Conservation (phyloP, 257 asterid genomes). For the Capsicum chinense region DNA sequence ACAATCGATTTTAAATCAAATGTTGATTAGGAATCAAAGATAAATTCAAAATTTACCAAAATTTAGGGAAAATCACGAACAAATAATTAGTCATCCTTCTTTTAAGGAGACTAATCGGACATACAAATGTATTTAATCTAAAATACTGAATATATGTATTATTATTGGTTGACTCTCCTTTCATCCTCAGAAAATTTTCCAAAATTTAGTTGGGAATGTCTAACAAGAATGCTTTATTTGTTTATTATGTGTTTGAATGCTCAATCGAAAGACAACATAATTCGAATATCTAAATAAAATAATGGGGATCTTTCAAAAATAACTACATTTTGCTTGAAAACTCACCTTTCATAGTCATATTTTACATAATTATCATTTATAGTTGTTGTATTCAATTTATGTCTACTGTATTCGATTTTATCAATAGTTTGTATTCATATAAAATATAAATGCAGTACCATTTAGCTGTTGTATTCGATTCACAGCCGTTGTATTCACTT, state of each 20-base stretch:
- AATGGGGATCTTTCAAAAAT: too few species aligned
- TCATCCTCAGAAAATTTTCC: not conserved
- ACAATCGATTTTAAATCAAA: not conserved
- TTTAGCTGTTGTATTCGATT: too few species aligned
- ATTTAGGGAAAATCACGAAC: not conserved
- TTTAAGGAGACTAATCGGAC: not conserved
- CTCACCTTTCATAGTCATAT: too few species aligned
- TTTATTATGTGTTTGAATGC: not conserved
- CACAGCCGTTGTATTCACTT: too few species aligned
- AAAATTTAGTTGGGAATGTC: not conserved
- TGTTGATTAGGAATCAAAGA: not conserved
- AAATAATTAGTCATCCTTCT: not conserved
- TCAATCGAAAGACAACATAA: not conserved
- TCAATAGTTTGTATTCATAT: too few species aligned
- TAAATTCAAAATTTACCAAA: not conserved
- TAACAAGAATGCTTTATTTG: not conserved
- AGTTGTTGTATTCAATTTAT: too few species aligned
- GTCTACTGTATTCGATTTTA: too few species aligned
- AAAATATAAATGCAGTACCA: too few species aligned
- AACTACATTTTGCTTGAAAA: too few species aligned
- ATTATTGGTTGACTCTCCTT: not conserved
- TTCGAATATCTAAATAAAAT: not conserved
- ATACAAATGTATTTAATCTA: not conserved
- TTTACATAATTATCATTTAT: too few species aligned
- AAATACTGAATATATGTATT: not conserved